Evolutionary conservation across 2,329 filamentous ascomycete genomes (phyloP), one percentile per base, ranked within the genome.

Genomic region (Metarhizium rileyi): DNA sequence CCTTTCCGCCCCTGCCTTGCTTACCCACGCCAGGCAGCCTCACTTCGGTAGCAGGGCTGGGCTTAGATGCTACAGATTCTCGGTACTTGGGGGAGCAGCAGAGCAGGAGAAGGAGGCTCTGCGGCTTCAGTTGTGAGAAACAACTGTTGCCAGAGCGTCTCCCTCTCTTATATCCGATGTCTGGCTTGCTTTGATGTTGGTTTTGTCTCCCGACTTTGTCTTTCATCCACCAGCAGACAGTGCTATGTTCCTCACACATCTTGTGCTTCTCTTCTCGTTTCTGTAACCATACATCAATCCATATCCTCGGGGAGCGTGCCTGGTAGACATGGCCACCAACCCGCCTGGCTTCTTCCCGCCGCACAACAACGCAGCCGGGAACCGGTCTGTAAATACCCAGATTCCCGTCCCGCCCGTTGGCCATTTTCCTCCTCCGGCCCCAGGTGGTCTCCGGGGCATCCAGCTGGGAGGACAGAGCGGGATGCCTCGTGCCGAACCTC

Each of bases 251-350:
- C 8, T 28, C 27, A 9, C 8, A 5, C 27, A 28, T 28, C 27
- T 28, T n/a, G 6, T 7, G 7, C 12, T 3, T 48, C 14, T 14
- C 30, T 26, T 22, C 14, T 9, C n/a, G n/a, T n/a, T n/a, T n/a
- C n/a, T n/a, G n/a, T n/a, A n/a, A n/a, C n/a, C n/a, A n/a, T n/a
- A n/a, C n/a, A n/a, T n/a, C n/a, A n/a, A n/a, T n/a, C n/a, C n/a
- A n/a, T n/a, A n/a, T n/a, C n/a, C n/a, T n/a, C n/a, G n/a, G n/a
- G n/a, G n/a, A n/a, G n/a, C n/a, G n/a, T n/a, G n/a, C n/a, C n/a
- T n/a, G n/a, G n/a, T n/a, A 23, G 25, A 27, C 38, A 53, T 48
- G 48, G 46, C 46, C 9, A 30, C 35, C 23, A 35, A 46, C 10
- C 42, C 48, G 14, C 36, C 42, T 18, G 46, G 46, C 16, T 48